These are phyloP conservation scores for Macrophomina pseudophaseolina DNA, from an alignment of 2,329 filamentous ascomycete genomes.

Conservation along the genomic window DNA sequence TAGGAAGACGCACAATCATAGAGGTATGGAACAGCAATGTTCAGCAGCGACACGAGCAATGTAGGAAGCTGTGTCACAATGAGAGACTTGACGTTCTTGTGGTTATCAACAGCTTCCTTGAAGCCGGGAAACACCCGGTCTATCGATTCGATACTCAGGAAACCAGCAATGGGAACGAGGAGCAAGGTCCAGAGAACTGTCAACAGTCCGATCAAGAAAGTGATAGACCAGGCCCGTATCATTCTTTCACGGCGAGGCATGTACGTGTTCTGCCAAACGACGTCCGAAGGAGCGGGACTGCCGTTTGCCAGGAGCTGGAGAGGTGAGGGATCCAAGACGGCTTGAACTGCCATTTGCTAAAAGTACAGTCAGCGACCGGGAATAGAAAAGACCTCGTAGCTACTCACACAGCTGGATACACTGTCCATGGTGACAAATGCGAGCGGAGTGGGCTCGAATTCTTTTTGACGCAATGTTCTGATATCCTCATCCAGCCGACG, in stretches of 20 bases:
- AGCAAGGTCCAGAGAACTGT: conserved; percentile 89
- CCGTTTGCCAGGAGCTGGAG: conserved; percentile 83
- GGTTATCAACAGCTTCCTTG: conserved; percentile 68
- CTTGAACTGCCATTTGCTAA: conserved; percentile 90
- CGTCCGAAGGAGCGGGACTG: conserved; percentile 85
- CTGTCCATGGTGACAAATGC: conserved; percentile 99
- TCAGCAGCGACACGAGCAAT: conserved; percentile 81
- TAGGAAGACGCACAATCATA: conserved; percentile 73
- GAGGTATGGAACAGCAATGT: conserved; percentile 86
- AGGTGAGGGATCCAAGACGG: conserved; percentile 87
- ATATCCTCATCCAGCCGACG: conserved; percentile 79
- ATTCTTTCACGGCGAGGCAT: conserved; percentile 74
- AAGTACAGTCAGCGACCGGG: not conserved
- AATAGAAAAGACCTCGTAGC: not conserved
- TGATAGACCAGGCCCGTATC: conserved; percentile 81
- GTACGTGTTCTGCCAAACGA: conserved; percentile 97
- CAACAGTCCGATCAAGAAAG: conserved; percentile 78
- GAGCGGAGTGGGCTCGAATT: conserved; percentile 77
- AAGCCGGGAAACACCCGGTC: conserved; percentile 72
- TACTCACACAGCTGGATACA: conserved; percentile 69
- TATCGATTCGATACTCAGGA: conserved; percentile 83
- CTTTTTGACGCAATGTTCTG: conserved; percentile 69
- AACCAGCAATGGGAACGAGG: conserved; percentile 76
- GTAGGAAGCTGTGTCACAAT: conserved; percentile 90
- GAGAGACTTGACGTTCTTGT: conserved; percentile 74